These are phyloP conservation scores for Hygrocybe coccinea DNA, from an alignment of 768 basidiomycete species.

Conservation along the genomic window DNA sequence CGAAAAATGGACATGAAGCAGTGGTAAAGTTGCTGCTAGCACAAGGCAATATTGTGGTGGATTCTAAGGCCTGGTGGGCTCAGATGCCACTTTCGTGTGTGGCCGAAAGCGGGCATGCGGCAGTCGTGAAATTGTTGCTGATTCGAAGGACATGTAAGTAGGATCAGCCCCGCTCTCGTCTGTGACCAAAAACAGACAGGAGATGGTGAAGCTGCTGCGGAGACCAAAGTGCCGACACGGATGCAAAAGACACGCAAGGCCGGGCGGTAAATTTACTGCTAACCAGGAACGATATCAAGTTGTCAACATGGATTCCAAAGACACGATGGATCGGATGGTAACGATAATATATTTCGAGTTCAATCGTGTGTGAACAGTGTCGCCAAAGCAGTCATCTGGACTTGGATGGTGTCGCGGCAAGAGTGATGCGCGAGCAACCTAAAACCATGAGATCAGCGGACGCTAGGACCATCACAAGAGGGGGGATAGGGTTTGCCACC, in stretches of 20 bases:
- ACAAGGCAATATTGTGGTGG: slow-evolving; percentile 1
- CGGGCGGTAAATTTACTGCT: neutral
- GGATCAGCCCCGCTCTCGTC: neutral
- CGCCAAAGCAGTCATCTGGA: neutral
- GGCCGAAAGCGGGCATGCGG: neutral
- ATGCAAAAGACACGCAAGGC: slow-evolving; percentile 45
- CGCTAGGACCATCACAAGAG: no score
- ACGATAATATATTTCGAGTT: neutral
- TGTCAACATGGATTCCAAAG: slow-evolving; percentile 5
- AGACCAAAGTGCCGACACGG: neutral
- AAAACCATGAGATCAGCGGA: no score
- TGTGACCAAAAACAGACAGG: neutral
- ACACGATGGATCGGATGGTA: neutral
- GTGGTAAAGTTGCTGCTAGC: slow-evolving; percentile 24
- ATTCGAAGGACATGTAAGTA: neutral
- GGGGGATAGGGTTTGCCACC: no score
- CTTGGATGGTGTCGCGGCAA: neutral
- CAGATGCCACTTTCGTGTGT: neutral
- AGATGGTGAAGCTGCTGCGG: neutral
- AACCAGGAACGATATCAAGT: neutral
- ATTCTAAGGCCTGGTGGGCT: slow-evolving; percentile 1
- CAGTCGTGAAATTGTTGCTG: neutral
- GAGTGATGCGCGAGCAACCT: no score
- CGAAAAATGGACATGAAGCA: slow-evolving; percentile 58
- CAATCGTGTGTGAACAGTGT: neutral